phyloP scores from a whole-genome alignment of 495 filamentous ascomycete genomes.

The Penicillium coprophilum region DNA sequence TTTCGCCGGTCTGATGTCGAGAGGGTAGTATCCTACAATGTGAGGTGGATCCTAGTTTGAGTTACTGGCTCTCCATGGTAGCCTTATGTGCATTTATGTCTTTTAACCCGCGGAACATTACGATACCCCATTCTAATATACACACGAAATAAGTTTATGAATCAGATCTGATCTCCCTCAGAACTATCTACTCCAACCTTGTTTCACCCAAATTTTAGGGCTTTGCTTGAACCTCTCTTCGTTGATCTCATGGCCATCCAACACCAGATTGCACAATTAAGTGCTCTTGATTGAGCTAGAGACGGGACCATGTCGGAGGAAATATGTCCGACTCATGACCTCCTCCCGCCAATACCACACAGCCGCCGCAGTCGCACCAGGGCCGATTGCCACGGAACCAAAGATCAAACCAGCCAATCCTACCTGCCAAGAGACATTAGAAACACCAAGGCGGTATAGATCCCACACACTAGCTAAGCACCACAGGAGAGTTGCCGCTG shows the following conservation, averaged over 20 bases:
- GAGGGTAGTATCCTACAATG: conserved; percentile 15
- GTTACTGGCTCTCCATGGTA: neutral
- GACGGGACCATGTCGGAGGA: neutral
- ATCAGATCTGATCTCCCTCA: neutral
- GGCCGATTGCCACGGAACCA: conserved; percentile 10
- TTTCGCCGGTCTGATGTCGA: conserved; percentile 26
- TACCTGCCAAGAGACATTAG: conserved; percentile 5
- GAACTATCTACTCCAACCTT: neutral
- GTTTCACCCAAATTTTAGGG: neutral
- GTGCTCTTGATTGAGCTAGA: neutral
- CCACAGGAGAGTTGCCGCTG: conserved; percentile 15
- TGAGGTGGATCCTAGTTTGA: conserved; percentile 1
- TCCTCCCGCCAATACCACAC: conserved; percentile 24
- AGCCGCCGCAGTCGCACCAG: conserved; percentile 19
- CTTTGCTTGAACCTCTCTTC: neutral
- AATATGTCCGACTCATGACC: conserved; percentile 5
- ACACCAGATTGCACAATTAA: neutral
- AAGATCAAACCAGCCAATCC: neutral
- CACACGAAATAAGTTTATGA: neutral
- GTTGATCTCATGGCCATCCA: neutral
- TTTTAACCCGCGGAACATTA: neutral
- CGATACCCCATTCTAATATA: neutral
- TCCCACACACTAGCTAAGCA: conserved; percentile 19
- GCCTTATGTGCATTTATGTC: neutral
- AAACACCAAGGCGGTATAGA: conserved; percentile 19